Conservation (phyloP, 2,329 filamentous ascomycete genomes). For the Verticillium alfalfae region DNA sequence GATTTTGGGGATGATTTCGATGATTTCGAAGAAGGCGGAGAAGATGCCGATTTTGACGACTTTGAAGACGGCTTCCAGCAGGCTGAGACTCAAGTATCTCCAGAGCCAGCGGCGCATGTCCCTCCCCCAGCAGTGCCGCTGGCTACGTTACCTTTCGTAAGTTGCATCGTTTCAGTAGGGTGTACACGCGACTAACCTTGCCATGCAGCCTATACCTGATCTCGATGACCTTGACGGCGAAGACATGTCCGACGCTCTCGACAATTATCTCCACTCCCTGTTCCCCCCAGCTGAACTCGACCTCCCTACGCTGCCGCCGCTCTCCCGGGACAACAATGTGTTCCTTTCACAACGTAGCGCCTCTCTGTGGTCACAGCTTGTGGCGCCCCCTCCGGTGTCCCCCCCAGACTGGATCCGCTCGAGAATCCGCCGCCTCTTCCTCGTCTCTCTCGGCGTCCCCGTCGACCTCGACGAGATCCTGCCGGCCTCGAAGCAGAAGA, state of each 20-base stretch:
- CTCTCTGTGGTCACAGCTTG: conserved; percentile 93
- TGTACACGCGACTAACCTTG: conserved; percentile 15
- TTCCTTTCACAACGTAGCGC: conserved; percentile 83
- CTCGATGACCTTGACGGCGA: conserved; percentile 57
- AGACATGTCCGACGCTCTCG: conserved; percentile 54
- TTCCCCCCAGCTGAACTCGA: conserved; percentile 56
- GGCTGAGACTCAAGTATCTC: conserved; percentile 30
- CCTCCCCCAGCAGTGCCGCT: conserved; percentile 24
- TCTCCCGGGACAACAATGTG: conserved; percentile 53
- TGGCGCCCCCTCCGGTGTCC: conserved; percentile 88
- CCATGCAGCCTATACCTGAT: conserved; percentile 57
- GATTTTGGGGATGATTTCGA: conserved; percentile 57
- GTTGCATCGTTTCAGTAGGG: conserved; percentile 7
- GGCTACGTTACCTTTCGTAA: conserved; percentile 39
- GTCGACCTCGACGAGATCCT: conserved; percentile 97
- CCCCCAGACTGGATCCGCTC: conserved; percentile 98
- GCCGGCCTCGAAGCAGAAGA: conserved; percentile 96
- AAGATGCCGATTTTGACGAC: conserved; percentile 57
- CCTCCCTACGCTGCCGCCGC: conserved; percentile 41
- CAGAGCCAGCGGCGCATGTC: conserved; percentile 18
- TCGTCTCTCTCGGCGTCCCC: conserved; percentile 91
- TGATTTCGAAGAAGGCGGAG: conserved; percentile 56
- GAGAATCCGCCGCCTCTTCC: conserved; percentile 86
- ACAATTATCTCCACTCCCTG: conserved; percentile 61
- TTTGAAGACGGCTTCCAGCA: conserved; percentile 70